phyloP scores from a whole-genome alignment of 495 filamentous ascomycete species.

The Aspergillus coremiiformis region DNA sequence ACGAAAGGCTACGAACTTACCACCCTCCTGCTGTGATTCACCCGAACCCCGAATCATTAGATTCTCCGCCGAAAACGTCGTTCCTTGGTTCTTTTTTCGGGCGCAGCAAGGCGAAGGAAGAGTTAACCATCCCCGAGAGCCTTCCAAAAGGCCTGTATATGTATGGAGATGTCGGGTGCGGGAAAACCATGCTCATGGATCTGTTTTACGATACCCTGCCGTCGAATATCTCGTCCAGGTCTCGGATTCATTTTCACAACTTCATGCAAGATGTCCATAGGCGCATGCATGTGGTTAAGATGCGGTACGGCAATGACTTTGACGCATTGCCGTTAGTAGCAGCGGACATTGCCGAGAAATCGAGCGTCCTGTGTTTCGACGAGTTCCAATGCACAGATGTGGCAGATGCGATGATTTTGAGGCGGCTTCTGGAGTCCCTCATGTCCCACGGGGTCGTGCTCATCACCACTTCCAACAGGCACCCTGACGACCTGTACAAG shows the following conservation, averaged over 20 bases:
- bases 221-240: slow-evolving; percentile 69
- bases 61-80: slow-evolving; percentile 50
- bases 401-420: slow-evolving; percentile 95
- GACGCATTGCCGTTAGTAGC: slow-evolving; percentile 90
- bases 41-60: slow-evolving; percentile 41
- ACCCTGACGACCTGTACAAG: slow-evolving; percentile 92
- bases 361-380: slow-evolving; percentile 90
- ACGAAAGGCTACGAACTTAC: slow-evolving; percentile 74
- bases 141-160: slow-evolving; percentile 88
- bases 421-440: slow-evolving; percentile 77
- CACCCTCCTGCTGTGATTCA: slow-evolving; percentile 63
- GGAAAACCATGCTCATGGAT: slow-evolving; percentile 99
- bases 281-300: slow-evolving; percentile 82
- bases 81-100: slow-evolving; percentile 69
- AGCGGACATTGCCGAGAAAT: slow-evolving; percentile 79
- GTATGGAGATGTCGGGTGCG: slow-evolving; percentile 94
- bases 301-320: slow-evolving; percentile 79
- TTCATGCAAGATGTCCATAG: slow-evolving; percentile 99
- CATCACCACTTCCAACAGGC: slow-evolving; percentile 93
- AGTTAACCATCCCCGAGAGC: slow-evolving; percentile 53
- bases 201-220: slow-evolving; percentile 95
- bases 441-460: slow-evolving; percentile 97
- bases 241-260: slow-evolving; percentile 97
- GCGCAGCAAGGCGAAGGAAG: slow-evolving; percentile 29
- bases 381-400: slow-evolving; percentile 99